Base-by-base conservation (phyloP, 345 rosid genomes). In the Abelmoschus esculentus region DNA sequence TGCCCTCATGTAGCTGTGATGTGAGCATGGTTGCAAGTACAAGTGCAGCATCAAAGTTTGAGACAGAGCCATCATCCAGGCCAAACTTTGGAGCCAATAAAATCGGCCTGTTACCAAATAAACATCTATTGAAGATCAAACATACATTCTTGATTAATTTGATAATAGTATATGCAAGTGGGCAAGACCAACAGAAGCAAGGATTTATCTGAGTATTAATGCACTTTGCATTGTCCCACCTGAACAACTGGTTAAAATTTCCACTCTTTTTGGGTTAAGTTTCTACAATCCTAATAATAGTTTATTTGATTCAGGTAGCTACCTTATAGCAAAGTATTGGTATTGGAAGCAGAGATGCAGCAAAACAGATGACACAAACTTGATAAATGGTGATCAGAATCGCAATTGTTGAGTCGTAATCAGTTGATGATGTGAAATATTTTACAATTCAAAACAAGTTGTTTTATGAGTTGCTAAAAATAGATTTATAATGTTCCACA, bases 81-180 rank as follows among this genome's bases (percentile, higher is more conserved):
- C 96, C 96, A 55, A 88, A 89, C 79, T 83, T 85, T 70, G 97
- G 97, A 62, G 93, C 90, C 96, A 91, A 81, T 77, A 95, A 78
- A 70, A 91, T 87, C 59, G 99, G 96, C 86, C 99, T 95, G 88
- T 34, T 34, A 11, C 34, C 32, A 36, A 55, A 54, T 1, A 32
- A 32, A 34, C 49, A 52, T 68, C 5, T 68, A 18, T 55, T 22
- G 36, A 18, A 36, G 57, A 66, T 49, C 56, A 66, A 66, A 46
- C 12, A 17, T 6, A 66, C 14, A 14, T 49, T 66, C 14, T 66
- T 29, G 13, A n/a, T 18, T 42, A 64, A 42, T 6, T 13, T 44
- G 36, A 65, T 26, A 65, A 63, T 63, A 19, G 67, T 2, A 19
- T 19, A 44, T 13, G 36, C 18, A 44, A 44, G 34, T 44, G 36